Percentiles rank a stretch among this genome's conserved stretches.
Conservation (phyloP, 352 stramenopile species). For the Phytopythium montanum region DNA sequence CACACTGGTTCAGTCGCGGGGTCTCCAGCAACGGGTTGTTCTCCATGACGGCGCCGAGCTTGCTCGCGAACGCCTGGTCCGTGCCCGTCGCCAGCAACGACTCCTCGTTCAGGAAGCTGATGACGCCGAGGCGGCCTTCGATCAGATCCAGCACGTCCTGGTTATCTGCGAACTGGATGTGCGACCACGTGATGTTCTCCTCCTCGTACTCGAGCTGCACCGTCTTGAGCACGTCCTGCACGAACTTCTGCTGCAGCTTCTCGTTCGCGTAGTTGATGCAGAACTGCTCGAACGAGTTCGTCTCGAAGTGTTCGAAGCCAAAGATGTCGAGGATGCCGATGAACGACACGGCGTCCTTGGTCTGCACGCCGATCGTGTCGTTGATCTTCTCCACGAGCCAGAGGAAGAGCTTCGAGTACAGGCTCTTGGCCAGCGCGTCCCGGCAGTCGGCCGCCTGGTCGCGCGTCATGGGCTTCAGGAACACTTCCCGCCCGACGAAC, state of each 20-base stretch:
- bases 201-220: conserved; percentile 90
- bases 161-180: conserved; percentile 90
- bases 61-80: conserved; percentile 86
- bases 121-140: conserved; percentile 84
- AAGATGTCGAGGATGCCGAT: conserved; percentile 95
- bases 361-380: conserved; percentile 78
- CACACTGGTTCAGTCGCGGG: conserved; percentile 75
- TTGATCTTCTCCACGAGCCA: conserved; percentile 96
- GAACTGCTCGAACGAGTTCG: conserved; percentile 92
- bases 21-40: conserved; percentile 86
- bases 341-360: conserved; percentile 44
- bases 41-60: conserved; percentile 84
- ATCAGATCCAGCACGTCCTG: conserved; percentile 90
- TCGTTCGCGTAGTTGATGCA: conserved; percentile 94
- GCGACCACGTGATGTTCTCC: conserved; percentile 89
- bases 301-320: conserved; percentile 90
- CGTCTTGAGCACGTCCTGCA: conserved; percentile 91
- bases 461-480: conserved; percentile 80
- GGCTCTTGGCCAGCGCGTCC: conserved; percentile 94
- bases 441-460: conserved; percentile 82
- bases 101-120: conserved; percentile 91
- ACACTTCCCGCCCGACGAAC: conserved; percentile 76
- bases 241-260: conserved; percentile 88
- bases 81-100: conserved; percentile 79
- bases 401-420: conserved; percentile 94